Base-by-base conservation (phyloP, 805 yeast genomes). In the Wickerhamiella galacta region DNA sequence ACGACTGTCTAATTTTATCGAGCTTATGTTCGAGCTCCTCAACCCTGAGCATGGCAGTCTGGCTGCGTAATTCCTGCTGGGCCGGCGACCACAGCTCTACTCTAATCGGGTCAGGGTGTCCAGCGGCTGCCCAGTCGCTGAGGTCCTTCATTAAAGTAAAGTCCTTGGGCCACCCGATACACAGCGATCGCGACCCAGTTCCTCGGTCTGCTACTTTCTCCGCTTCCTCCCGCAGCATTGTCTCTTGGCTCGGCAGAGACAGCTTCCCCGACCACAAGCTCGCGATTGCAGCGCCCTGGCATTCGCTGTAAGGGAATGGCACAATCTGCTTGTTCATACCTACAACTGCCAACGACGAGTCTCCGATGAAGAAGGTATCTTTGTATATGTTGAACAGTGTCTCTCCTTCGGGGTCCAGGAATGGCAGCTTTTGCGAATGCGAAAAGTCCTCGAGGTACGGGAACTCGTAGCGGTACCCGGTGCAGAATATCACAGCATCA, bases 391-490 rank as follows among this genome's bases (percentile, higher is more conserved):
- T 65, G 31, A 62, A 61, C 7, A 71, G 61, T 22, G 67, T 60
- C 10, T 45, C 48, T 1, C 75, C 75, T 32, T 57, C 51, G 1
- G 72, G 40, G 12, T 31, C 32, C 21, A 43, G 39, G 4, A 46
- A 23, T 12, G 38, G 34, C 9, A 20, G 23, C 16, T 28, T 16
- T 11, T 17, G 28, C 16, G 16, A 3, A n/a, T 25, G 9, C 39
- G 37, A 31, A 44, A 36, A 30, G 35, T 32, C 40, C 28, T 66
- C 61, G 32, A 80, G 51, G 43, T 68, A 76, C 15, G 92, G 90
- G 35, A 68, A 60, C 23, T 70, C 64, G 45, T 72, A 72, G 29
- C 70, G 57, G 51, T 77, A 80, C 1, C 93, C 93, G 0, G 93
- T 79, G 31, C 80, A 77, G 49, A 72, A 76, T 7, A 79, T 56